A percentile compares a stretch with the other conserved stretches of the same genome.
phyloP scores from a whole-genome alignment of 768 basidiomycete genomes.

The Jaapia argillacea region DNA sequence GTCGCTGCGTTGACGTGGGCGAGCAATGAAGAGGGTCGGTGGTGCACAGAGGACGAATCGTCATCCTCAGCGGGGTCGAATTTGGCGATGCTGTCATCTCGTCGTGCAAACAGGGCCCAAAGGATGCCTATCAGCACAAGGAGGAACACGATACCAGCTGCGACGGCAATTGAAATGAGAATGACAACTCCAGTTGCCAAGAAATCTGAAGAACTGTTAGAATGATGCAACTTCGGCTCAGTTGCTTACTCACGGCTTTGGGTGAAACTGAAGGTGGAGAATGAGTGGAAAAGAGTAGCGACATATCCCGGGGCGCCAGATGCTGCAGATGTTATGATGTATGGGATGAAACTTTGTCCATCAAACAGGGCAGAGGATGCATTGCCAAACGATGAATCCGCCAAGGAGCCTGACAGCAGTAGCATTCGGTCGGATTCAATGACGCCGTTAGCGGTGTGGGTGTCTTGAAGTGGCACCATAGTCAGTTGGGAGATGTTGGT shows the following conservation, averaged over 20 bases:
- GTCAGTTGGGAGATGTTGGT: constrained; percentile 73
- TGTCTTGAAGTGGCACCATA: constrained; percentile 82
- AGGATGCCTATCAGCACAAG: constrained; percentile 78
- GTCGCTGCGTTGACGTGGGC: constrained; percentile 90
- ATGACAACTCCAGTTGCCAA: constrained; percentile 91
- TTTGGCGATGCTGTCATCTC: constrained; percentile 62
- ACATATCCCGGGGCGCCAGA: constrained; percentile 63
- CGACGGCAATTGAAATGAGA: constrained; percentile 93
- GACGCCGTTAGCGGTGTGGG: constrained; percentile 58
- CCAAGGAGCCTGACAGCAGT: constrained; percentile 74
- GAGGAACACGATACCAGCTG: constrained; percentile 87
- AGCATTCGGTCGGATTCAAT: constrained; percentile 84
- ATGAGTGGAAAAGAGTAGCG: constrained; percentile 76
- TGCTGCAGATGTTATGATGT: constrained; percentile 56
- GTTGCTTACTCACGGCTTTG: constrained; percentile 49
- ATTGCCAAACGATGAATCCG: constrained; percentile 62
- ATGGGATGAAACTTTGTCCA: constrained; percentile 74
- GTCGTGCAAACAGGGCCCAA: constrained; percentile 80
- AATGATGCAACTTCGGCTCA: constrained; percentile 7
- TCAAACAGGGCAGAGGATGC: constrained; percentile 85
- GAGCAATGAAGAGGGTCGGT: constrained; percentile 79
- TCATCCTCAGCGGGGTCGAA: constrained; percentile 61
- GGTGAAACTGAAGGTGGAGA: constrained; percentile 65
- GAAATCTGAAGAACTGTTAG: constrained; percentile 53
- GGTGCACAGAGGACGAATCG: constrained; percentile 58